These are phyloP conservation scores for Lichtheimia ramosa DNA, from an alignment of 371 early-diverging fungal species.

Conservation along the genomic window DNA sequence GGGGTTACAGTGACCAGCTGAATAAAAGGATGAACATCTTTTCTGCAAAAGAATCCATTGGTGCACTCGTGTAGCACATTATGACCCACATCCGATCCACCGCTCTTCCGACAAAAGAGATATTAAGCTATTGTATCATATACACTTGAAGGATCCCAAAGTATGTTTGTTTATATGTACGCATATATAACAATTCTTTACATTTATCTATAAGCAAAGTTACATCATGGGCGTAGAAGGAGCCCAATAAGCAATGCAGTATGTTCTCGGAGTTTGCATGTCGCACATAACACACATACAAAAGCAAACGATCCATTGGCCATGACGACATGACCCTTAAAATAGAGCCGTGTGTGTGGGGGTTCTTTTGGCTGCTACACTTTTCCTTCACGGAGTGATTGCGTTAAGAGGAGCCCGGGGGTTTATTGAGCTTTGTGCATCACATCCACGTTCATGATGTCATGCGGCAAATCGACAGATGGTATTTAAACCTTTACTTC, in stretches of 20 bases:
- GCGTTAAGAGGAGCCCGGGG: not conserved
- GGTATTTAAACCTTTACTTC: not conserved
- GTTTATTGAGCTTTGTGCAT: not conserved
- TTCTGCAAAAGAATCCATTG: too few species aligned
- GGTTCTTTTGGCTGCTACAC: not conserved
- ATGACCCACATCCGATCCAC: too few species aligned
- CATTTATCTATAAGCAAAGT: not conserved
- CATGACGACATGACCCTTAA: conserved; percentile 6
- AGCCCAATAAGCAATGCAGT: not conserved
- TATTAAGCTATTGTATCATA: not conserved
- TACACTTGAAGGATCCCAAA: not conserved
- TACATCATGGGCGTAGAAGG: not conserved
- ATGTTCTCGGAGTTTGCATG: conserved; percentile 3
- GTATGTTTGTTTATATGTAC: not conserved
- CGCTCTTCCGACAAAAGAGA: too few species aligned
- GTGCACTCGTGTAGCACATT: too few species aligned
- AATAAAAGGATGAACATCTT: too few species aligned
- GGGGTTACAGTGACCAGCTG: too few species aligned
- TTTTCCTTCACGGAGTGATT: not conserved
- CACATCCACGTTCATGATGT: conserved; percentile 5
- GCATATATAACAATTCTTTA: not conserved
- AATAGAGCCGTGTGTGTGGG: too few species aligned
- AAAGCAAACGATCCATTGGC: conserved; percentile 2
- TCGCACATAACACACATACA: too few species aligned
- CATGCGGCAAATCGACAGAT: not conserved